Evolutionary conservation across 2,329 filamentous ascomycete genomes (phyloP).

Genomic region (Zarea fungicola): DNA sequence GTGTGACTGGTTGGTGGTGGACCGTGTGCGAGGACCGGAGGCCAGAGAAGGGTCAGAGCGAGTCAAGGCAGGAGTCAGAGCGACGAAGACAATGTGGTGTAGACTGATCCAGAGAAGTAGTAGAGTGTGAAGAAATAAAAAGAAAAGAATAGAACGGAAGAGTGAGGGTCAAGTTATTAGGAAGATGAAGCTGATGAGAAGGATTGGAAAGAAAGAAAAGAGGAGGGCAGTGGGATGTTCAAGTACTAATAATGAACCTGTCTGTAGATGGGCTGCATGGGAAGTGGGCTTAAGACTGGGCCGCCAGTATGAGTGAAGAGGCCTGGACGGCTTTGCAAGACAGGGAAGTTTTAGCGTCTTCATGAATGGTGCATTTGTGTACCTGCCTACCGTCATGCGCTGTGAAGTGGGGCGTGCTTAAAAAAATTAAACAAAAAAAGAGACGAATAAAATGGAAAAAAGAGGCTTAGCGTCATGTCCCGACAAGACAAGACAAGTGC

Average conservation of each 20-base stretch:
- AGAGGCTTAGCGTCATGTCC: neutral
- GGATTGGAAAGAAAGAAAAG: neutral
- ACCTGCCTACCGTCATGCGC: conserved; percentile 12
- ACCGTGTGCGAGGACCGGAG: conserved; percentile 5
- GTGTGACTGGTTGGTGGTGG: no score
- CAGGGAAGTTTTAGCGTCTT: conserved; percentile 10
- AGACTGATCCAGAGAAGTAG: neutral
- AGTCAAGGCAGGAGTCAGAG: neutral
- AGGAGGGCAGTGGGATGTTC: conserved; percentile 11
- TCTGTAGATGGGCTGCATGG: conserved; percentile 5
- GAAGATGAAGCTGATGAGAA: neutral
- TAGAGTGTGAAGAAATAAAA: neutral
- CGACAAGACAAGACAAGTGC: neutral
- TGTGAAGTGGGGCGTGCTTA: neutral
- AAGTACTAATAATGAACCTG: conserved; percentile 5
- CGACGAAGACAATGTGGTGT: neutral
- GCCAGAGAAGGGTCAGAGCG: neutral
- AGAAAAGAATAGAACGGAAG: neutral
- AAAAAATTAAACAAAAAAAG: neutral
- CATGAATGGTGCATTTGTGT: neutral
- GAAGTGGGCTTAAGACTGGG: conserved; percentile 1
- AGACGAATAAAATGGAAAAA: neutral
- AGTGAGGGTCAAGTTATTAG: neutral
- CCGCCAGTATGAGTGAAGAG: neutral
- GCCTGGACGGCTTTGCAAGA: conserved; percentile 1